Conservation (phyloP, 2,329 filamentous ascomycete genomes). For the Helotiales sp. region DNA sequence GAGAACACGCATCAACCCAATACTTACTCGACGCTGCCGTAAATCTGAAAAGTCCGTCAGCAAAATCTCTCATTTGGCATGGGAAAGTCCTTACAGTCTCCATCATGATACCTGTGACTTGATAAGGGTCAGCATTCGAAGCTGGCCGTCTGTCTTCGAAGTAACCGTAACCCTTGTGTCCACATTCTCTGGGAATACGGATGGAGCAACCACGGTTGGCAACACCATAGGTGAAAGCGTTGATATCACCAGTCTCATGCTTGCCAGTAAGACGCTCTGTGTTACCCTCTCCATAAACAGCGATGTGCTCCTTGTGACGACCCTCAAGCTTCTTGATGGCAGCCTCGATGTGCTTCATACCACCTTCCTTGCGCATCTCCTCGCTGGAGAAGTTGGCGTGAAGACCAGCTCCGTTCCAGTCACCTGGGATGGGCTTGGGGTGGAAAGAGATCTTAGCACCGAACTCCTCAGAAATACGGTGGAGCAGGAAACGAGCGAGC, state of each 20-base stretch:
- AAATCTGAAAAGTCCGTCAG: slow-evolving; percentile 30
- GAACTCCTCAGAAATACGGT: slow-evolving; percentile 93
- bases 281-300: slow-evolving; percentile 95
- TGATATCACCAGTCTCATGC: slow-evolving; percentile 93
- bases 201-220: slow-evolving; percentile 95
- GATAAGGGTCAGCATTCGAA: slow-evolving; percentile 85
- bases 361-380: slow-evolving; percentile 85
- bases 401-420: slow-evolving; percentile 96
- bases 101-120: slow-evolving; percentile 49
- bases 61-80: background rate
- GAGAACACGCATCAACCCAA: slow-evolving; percentile 21
- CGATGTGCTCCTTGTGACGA: slow-evolving; percentile 81
- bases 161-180: slow-evolving; percentile 89
- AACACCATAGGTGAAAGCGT: slow-evolving; percentile 90
- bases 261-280: slow-evolving; percentile 87
- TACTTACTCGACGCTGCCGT: slow-evolving; percentile 30
- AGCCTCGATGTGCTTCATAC: slow-evolving; percentile 92
- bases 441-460: slow-evolving; percentile 93
- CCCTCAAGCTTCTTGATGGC: slow-evolving; percentile 81
- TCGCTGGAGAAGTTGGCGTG: slow-evolving; percentile 92
- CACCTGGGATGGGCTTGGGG: slow-evolving; percentile 92
- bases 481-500: slow-evolving; percentile 85
- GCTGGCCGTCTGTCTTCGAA: slow-evolving; percentile 85
- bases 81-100: slow-evolving; percentile 33
- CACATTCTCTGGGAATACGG: slow-evolving; percentile 83